Evolutionary conservation across 805 yeast genomes (phyloP).

Genomic region (Hanseniaspora lachancei): DNA sequence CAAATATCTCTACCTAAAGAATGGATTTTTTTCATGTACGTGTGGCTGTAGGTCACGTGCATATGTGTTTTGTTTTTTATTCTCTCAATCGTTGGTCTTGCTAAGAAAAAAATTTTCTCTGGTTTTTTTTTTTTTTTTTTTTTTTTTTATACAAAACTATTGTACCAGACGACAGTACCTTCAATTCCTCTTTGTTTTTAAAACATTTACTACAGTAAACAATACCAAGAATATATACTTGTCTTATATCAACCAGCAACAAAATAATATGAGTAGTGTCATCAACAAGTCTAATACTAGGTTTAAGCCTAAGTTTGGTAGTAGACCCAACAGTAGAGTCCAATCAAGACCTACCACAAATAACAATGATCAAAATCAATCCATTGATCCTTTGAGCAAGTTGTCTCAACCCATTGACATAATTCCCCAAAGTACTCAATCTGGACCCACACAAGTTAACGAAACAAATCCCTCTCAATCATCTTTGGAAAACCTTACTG

Average conservation of each 20-base stretch:
- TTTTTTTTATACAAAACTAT: too few species aligned
- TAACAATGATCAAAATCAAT: slow-evolving; percentile 19
- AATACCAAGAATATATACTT: too few species aligned
- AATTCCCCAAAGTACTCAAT: slow-evolving; percentile 11
- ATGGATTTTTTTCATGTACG: too few species aligned
- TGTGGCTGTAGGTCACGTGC: too few species aligned
- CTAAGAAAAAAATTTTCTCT: too few species aligned
- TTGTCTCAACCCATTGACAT: slow-evolving; percentile 1
- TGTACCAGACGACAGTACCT: too few species aligned
- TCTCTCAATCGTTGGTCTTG: too few species aligned
- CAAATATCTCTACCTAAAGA: too few species aligned
- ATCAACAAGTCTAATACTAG: slow-evolving; percentile 44
- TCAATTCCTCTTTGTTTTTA: too few species aligned
- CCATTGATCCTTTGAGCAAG: slow-evolving; percentile 7
- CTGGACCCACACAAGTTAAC: not conserved
- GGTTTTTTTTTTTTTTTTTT: too few species aligned
- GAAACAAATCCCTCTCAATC: slow-evolving; percentile 10
- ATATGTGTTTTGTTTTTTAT: too few species aligned
- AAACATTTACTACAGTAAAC: too few species aligned
- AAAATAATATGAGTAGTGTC: slow-evolving; percentile 25
- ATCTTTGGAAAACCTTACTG: slow-evolving; percentile 6
- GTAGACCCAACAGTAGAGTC: slow-evolving; percentile 23
- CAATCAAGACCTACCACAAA: slow-evolving; percentile 16
- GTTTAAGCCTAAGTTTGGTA: slow-evolving; percentile 47
- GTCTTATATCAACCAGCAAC: not conserved